Evolutionary conservation across 1,284 basidiomycete species (phyloP), one percentile per base, ranked within the genome.

Genomic region (Lentinus polychrous): DNA sequence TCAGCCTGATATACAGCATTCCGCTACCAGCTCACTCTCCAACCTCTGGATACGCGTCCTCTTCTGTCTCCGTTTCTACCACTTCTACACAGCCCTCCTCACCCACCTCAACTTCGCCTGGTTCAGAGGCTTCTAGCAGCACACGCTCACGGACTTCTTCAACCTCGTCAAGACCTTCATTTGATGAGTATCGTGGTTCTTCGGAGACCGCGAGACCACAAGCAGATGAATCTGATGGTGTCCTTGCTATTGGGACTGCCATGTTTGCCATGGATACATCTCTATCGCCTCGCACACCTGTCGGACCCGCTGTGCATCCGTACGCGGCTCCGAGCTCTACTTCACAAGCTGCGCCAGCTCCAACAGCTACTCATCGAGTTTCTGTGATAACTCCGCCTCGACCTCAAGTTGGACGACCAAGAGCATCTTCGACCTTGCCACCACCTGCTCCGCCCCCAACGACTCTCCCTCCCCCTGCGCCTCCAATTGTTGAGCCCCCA

Each of bases 1-100:
- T 91, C 49, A 88, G 86, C 57, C 75, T 89, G 54, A 89, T 90
- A 53, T 91, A 91, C 69, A 84, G 80, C 63, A 89, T 91, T 63
- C 85, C 84, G 18, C 73, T 84, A 38, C 76, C 79, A 32, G 79
- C 80, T 22, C 79, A 85, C 59, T 75, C 83, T 11, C 73, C 78
- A 23, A 66, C 77, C 27, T 73, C 76, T 14, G 59, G 75, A 43
- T 79, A 80, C 55, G 55, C 71, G 54, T 57, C 60, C 41, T 70
- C 76, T 34, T 71, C 75, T 39, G 64, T 74, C 45, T 70, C 72
- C 35, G 57, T 61, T 45, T 79, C 76, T 22, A 71, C 73, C 24
- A 72, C 76, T 52, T 75, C 81, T 32, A 73, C 78, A 59, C 79
- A 60, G 53, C 69, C 63, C 55, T 74, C 60, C 55, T 81, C 61